phyloP scores from a whole-genome alignment of 768 basidiomycete genomes.

The Tulasnella sp. region DNA sequence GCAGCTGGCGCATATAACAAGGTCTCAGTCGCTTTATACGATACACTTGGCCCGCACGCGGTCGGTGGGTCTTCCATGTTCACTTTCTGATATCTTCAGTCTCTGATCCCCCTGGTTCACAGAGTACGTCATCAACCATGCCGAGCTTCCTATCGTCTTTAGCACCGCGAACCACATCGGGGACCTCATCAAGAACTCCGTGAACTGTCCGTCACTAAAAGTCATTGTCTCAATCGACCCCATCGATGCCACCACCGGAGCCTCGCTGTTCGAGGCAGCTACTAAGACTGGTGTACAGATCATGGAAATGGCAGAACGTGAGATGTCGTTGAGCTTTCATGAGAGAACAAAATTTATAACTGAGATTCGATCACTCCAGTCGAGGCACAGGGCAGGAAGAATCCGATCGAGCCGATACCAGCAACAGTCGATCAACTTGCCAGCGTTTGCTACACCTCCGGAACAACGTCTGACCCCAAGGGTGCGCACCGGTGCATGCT shows the following conservation, averaged over 20 bases:
- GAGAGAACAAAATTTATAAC: neutral
- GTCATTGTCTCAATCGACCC: constrained; percentile 68
- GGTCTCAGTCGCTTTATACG: neutral
- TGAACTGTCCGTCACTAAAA: constrained; percentile 52
- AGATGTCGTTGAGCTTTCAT: constrained; percentile 24
- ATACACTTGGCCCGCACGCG: neutral
- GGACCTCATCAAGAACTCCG: constrained; percentile 57
- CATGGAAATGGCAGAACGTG: constrained; percentile 56
- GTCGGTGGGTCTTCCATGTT: neutral
- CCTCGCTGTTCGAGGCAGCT: constrained; percentile 60
- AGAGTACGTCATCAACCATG: constrained; percentile 63
- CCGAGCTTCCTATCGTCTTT: constrained; percentile 70
- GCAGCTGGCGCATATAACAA: neutral
- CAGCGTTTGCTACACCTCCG: constrained; percentile 4
- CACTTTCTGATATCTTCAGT: neutral
- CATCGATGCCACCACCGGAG: constrained; percentile 40
- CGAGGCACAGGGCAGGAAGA: constrained; percentile 59
- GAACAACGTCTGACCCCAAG: constrained; percentile 13
- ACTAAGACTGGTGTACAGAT: constrained; percentile 49
- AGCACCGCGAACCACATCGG: constrained; percentile 65
- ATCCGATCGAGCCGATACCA: constrained; percentile 36
- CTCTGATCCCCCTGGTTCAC: neutral
- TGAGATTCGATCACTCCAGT: constrained; percentile 37
- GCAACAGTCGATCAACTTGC: constrained; percentile 47
- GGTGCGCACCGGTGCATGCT: constrained; percentile 27